Percentiles rank a stretch among this genome's conserved stretches.
Conservation (phyloP, 2,329 filamentous ascomycete genomes). For the Diaporthe destruens region DNA sequence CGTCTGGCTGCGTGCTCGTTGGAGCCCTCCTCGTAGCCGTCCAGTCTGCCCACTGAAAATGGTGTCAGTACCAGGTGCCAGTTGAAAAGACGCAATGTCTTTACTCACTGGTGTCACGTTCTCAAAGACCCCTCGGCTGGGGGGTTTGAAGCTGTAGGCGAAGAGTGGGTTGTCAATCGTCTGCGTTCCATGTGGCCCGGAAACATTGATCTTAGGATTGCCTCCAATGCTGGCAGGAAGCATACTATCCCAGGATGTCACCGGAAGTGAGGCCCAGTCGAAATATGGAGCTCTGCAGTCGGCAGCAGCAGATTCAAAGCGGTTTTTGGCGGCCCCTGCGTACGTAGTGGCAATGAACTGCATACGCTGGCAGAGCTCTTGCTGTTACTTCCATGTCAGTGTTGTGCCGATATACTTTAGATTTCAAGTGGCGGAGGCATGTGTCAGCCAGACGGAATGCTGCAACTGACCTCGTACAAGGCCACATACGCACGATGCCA, state of each 20-base stretch:
- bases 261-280: conserved; percentile 68
- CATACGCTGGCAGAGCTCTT: conserved; percentile 53
- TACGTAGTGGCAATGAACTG: conserved; percentile 62
- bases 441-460: too few relatives aligned
- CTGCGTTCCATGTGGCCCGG: conserved; percentile 68
- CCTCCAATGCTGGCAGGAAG: conserved; percentile 62
- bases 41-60: conserved; percentile 68
- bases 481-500: conserved; percentile 88
- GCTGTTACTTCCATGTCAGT: conserved; percentile 47
- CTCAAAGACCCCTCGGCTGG: conserved; percentile 69
- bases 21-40: conserved; percentile 71
- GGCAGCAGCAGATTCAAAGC: conserved; percentile 64
- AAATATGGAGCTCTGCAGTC: conserved; percentile 70
- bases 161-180: conserved; percentile 73
- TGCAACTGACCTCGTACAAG: conserved; percentile 64
- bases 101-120: conserved; percentile 67
- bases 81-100: conserved; percentile 33
- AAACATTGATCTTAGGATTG: conserved; percentile 58
- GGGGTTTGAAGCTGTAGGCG: conserved; percentile 70
- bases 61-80: neutral
- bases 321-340: conserved; percentile 58
- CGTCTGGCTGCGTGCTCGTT: conserved; percentile 53
- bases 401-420: neutral
- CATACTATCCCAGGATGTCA: conserved; percentile 58
- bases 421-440: neutral